A percentile compares a stretch with the other conserved stretches of the same genome.
Evolutionary conservation across 768 basidiomycete species (phyloP).

Genomic region (Agrocybe praecox): DNA sequence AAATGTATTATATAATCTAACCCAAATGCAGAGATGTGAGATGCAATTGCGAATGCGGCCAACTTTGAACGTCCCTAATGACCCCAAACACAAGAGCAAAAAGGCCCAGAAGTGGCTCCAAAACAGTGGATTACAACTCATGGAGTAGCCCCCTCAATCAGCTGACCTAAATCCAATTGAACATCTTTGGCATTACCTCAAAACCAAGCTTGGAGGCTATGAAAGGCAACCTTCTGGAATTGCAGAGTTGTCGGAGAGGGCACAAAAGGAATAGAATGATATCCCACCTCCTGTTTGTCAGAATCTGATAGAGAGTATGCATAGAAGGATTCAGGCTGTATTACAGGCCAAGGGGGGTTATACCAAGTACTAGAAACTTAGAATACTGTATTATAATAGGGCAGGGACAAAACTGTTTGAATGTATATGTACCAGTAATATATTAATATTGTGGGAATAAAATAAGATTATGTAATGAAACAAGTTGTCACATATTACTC

Average conservation of each 20-base stretch:
- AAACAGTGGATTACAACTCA: constrained; percentile 21
- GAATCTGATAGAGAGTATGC: constrained; percentile 17
- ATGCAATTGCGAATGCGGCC: neutral
- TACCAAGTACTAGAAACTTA: neutral
- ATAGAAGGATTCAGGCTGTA: neutral
- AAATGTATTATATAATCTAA: neutral
- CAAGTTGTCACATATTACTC: no score
- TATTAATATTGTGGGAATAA: constrained; percentile 7
- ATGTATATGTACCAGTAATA: neutral
- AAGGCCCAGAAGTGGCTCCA: constrained; percentile 25
- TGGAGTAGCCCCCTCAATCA: constrained; percentile 29
- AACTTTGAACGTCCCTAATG: constrained; percentile 15
- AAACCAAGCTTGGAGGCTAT: neutral
- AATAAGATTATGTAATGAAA: no score
- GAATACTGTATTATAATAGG: neutral
- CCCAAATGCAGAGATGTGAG: neutral
- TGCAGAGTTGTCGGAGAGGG: neutral
- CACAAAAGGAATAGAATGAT: constrained; percentile 5
- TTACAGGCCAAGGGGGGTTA: neutral
- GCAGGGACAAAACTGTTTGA: neutral
- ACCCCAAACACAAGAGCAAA: constrained; percentile 34
- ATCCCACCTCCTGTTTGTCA: constrained; percentile 9
- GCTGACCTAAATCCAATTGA: constrained; percentile 23
- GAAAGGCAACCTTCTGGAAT: neutral
- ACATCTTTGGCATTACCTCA: constrained; percentile 12